phyloP scores from a whole-genome alignment of 257 asterid genomes.

The Verbascum thapsus region DNA sequence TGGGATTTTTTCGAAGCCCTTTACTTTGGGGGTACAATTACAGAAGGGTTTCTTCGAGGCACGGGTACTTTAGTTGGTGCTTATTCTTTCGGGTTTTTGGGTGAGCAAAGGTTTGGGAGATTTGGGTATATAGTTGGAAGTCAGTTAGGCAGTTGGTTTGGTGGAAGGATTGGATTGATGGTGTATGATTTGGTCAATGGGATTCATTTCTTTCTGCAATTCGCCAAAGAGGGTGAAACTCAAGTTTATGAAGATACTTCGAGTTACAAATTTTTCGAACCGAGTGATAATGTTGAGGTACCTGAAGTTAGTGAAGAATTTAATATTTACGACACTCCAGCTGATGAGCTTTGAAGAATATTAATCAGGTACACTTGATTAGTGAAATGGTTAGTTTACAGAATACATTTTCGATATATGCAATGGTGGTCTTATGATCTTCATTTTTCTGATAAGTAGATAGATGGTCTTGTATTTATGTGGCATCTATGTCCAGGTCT shows the following conservation, averaged over 20 bases:
- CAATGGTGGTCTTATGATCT: slow-evolving; percentile 1
- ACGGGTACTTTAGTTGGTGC: slow-evolving; percentile 87
- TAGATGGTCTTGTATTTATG: neutral
- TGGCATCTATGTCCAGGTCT: slow-evolving; percentile 20
- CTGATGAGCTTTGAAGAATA: slow-evolving; percentile 56
- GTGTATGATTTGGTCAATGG: slow-evolving; percentile 86
- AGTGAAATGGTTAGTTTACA: slow-evolving; percentile 1
- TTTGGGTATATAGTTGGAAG: slow-evolving; percentile 90
- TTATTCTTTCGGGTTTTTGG: slow-evolving; percentile 65
- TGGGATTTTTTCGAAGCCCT: slow-evolving; percentile 96
- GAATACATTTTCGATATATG: slow-evolving; percentile 1
- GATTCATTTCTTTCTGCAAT: slow-evolving; percentile 52
- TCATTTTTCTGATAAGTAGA: slow-evolving; percentile 6
- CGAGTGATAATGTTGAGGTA: slow-evolving; percentile 33
- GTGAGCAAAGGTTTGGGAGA: slow-evolving; percentile 81
- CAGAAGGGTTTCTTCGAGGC: slow-evolving; percentile 92
- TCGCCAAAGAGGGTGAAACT: slow-evolving; percentile 37
- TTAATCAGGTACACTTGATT: slow-evolving; percentile 40
- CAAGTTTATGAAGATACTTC: slow-evolving; percentile 33
- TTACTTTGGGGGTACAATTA: slow-evolving; percentile 78
- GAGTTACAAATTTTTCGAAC: slow-evolving; percentile 28
- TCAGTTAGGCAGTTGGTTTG: slow-evolving; percentile 92
- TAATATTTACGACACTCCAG: slow-evolving; percentile 42
- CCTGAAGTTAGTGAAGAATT: slow-evolving; percentile 43
- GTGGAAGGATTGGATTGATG: slow-evolving; percentile 91